Conservation (phyloP, 768 basidiomycete genomes). For the Multifurca ochricompacta region DNA sequence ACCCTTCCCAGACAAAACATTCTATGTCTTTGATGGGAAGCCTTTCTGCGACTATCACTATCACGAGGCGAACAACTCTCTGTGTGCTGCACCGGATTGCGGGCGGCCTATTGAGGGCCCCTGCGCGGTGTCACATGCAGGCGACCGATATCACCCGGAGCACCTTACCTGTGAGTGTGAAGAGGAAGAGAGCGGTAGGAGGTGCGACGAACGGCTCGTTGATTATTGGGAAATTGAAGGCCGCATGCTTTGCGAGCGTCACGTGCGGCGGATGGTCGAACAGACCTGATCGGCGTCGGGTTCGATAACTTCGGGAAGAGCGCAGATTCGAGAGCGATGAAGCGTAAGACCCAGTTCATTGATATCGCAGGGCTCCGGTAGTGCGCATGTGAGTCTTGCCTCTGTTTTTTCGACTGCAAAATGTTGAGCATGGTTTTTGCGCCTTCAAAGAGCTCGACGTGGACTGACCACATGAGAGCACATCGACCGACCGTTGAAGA, state of each 20-base stretch:
- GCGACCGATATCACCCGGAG: constrained; percentile 80
- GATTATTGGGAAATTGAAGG: constrained; percentile 91
- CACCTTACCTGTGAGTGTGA: constrained; percentile 76
- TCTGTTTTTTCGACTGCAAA: neutral
- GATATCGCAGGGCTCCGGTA: constrained; percentile 40
- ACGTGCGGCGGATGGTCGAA: constrained; percentile 39
- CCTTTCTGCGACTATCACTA: constrained; percentile 91
- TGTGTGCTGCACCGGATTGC: constrained; percentile 73
- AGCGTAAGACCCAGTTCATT: constrained; percentile 75
- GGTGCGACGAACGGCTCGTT: constrained; percentile 48
- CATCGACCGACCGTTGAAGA: neutral
- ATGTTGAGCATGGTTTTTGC: neutral
- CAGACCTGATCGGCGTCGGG: constrained; percentile 21
- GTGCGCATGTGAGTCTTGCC: neutral
- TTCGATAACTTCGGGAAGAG: constrained; percentile 17
- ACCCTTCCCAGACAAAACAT: constrained; percentile 87
- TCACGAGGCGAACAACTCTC: constrained; percentile 83
- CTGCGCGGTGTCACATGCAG: constrained; percentile 79
- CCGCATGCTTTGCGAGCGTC: constrained; percentile 79
- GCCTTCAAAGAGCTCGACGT: too few relatives aligned
- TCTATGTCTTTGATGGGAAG: constrained; percentile 87
- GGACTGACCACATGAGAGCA: neutral
- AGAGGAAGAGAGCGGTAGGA: constrained; percentile 27
- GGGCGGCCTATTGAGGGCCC: constrained; percentile 90
- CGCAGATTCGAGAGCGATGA: constrained; percentile 48